These are phyloP conservation scores for Fusarium pseudograminearum DNA, from an alignment of 2,329 filamentous ascomycete species.

Conservation along the genomic window DNA sequence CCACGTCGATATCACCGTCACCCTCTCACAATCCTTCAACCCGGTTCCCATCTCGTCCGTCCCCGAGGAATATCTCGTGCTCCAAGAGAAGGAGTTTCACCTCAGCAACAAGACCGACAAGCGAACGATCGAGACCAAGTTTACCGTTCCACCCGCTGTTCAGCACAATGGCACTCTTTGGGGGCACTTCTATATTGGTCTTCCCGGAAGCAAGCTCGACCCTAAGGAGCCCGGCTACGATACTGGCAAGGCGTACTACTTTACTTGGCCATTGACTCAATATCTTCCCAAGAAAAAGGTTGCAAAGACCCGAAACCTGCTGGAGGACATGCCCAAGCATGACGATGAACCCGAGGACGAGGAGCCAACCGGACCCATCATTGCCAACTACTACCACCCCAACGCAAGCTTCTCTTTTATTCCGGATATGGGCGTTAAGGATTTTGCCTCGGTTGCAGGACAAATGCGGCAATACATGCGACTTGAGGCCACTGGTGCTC, in stretches of 20 bases:
- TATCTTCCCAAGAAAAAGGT: conserved; percentile 93
- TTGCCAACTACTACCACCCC: conserved; percentile 92
- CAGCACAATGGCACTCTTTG: conserved; percentile 94
- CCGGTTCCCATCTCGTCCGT: conserved; percentile 75
- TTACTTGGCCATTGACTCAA: conserved; percentile 86
- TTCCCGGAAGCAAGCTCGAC: conserved; percentile 81
- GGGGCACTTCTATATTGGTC: conserved; percentile 91
- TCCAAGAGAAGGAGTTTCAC: conserved; percentile 83
- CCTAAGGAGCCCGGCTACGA: conserved; percentile 80
- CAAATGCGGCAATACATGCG: conserved; percentile 82
- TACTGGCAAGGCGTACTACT: conserved; percentile 81
- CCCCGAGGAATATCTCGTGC: conserved; percentile 75
- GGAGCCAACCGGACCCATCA: conserved; percentile 72
- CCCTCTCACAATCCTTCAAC: conserved; percentile 80
- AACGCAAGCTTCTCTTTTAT: conserved; percentile 93
- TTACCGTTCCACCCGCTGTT: conserved; percentile 80
- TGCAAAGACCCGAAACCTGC: conserved; percentile 86
- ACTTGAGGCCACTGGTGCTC: conserved; percentile 82
- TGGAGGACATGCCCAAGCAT: conserved; percentile 64
- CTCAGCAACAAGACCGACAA: conserved; percentile 84
- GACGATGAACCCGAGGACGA: conserved; percentile 62
- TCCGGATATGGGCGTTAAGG: conserved; percentile 79
- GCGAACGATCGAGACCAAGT: conserved; percentile 79
- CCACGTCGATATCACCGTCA: conserved; percentile 84
- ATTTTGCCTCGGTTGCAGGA: conserved; percentile 75